Conservation (phyloP, 2,329 filamentous ascomycete species). For the Rosellinia necatrix region DNA sequence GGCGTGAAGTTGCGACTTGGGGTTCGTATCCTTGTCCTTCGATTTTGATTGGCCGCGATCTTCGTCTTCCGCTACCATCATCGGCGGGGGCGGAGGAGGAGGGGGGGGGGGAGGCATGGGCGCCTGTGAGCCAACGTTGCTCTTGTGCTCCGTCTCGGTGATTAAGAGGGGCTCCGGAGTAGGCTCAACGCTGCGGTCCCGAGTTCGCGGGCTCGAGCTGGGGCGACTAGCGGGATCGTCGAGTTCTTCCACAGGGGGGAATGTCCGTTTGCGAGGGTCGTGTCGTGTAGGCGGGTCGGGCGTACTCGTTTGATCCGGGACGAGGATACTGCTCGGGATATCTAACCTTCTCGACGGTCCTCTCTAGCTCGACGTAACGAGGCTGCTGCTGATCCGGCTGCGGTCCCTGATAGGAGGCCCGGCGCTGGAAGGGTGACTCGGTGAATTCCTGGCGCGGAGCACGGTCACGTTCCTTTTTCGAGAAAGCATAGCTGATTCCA, state of each 20-base stretch:
- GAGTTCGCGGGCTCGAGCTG: constrained; percentile 40
- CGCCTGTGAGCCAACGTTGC: constrained; percentile 45
- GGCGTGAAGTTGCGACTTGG: constrained; percentile 14
- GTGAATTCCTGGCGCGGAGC: constrained; percentile 49
- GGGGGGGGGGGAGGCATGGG: constrained; percentile 37
- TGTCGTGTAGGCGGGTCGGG: constrained; percentile 44
- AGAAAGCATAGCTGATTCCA: constrained; percentile 71
- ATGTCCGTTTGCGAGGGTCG: constrained; percentile 43
- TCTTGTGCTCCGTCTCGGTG: constrained; percentile 48
- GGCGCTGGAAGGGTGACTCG: constrained; percentile 47
- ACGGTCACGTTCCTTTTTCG: constrained; percentile 58
- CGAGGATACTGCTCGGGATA: constrained; percentile 44
- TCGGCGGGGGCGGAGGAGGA: neutral
- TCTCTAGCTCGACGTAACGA: constrained; percentile 46
- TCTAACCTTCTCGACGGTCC: constrained; percentile 45
- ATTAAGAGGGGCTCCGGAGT: constrained; percentile 46
- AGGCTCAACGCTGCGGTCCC: constrained; percentile 48
- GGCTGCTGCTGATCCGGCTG: constrained; percentile 41
- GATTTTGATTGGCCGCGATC: constrained; percentile 15
- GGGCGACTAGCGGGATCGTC: constrained; percentile 48
- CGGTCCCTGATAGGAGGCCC: constrained; percentile 52
- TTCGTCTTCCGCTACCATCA: constrained; percentile 30
- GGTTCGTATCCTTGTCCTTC: neutral
- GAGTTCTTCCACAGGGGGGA: constrained; percentile 42
- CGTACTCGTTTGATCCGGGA: constrained; percentile 40